Evolutionary conservation across 2,329 filamentous ascomycete genomes (phyloP), one percentile per base, ranked within the genome.

Genomic region (Graphiopsis chlorocephala): DNA sequence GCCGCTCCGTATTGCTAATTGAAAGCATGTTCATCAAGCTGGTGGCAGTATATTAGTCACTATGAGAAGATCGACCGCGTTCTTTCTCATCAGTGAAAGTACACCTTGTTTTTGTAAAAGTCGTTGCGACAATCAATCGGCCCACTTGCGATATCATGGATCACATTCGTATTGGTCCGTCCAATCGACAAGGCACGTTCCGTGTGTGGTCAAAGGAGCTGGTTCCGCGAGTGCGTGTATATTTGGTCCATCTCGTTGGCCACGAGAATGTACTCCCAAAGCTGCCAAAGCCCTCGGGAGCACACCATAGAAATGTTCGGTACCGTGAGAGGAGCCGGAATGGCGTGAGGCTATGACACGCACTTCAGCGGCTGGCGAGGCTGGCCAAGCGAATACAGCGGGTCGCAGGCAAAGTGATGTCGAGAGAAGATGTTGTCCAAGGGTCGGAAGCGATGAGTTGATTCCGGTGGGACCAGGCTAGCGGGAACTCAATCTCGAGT

Each of bases 261-360:
- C 50, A 53, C 50, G 50, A 53, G 11, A 53, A 53, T 3, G 15
- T 10, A 3, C 29, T 20, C 15, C 28, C 7, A 3, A 31, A 20
- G 14, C 50, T 17, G 28, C 8, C 26, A 47, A 23, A 42, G 14
- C 14, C 23, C 31, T 23, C 14, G 17, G 26, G 25, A 26, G 38
- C 10, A 23, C 4, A 11, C n/a, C 23, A n/a, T 11, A 48, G 17
- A 20, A 38, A 53, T 14, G 4, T 31, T 25, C 60, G 48, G 48
- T 29, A 62, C 48, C 48, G 28, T 45, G 15, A 55, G 47, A 62
- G 47, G 59, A 61, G 47, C 59, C 60, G 60, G 4, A 29, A 55
- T 38, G 48, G 48, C 25, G 45, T 38, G 20, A 62, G 33, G 29
- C 33, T 26, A 55, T 62, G 48, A 62, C 60, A 55, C 60, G 60